Conservation (phyloP, 768 basidiomycete genomes). For the Leccinellum albellum region DNA sequence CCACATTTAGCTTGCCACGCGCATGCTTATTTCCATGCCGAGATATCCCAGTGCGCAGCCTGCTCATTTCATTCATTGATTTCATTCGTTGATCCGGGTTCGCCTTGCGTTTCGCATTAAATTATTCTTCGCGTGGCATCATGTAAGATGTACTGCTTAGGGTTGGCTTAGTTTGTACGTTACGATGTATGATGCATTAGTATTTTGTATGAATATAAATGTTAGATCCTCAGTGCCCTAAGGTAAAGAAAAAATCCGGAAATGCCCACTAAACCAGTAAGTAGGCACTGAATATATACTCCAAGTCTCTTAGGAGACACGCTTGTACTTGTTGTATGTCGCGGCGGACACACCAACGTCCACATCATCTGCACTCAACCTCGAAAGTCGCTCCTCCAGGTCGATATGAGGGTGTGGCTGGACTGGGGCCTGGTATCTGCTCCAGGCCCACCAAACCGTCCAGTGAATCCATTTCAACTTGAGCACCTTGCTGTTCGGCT, state of each 20-base stretch:
- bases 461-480: conserved; percentile 30
- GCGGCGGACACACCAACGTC: conserved; percentile 30
- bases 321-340: conserved; percentile 32
- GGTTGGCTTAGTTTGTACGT: conserved; percentile 1
- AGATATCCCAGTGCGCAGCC: conserved; percentile 23
- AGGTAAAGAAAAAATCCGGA: neutral
- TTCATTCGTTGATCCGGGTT: neutral
- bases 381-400: conserved; percentile 22
- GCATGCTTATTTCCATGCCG: conserved; percentile 3
- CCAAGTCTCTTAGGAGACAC: conserved; percentile 19
- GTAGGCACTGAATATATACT: neutral
- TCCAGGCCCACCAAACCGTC: conserved; percentile 32
- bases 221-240: neutral
- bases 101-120: conserved; percentile 7
- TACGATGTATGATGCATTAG: conserved; percentile 19
- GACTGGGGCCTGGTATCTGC: conserved; percentile 16
- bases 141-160: conserved; percentile 1
- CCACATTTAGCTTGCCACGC: neutral
- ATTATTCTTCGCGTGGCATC: conserved; percentile 3
- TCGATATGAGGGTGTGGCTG: conserved; percentile 20
- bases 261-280: conserved; percentile 11
- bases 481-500: conserved; percentile 23
- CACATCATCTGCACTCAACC: conserved; percentile 22
- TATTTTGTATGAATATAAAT: conserved; percentile 17
- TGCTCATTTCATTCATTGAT: conserved; percentile 9